Evolutionary conservation across 1,284 basidiomycete species (phyloP).

Genomic region (Lignosus rhinocerotis): DNA sequence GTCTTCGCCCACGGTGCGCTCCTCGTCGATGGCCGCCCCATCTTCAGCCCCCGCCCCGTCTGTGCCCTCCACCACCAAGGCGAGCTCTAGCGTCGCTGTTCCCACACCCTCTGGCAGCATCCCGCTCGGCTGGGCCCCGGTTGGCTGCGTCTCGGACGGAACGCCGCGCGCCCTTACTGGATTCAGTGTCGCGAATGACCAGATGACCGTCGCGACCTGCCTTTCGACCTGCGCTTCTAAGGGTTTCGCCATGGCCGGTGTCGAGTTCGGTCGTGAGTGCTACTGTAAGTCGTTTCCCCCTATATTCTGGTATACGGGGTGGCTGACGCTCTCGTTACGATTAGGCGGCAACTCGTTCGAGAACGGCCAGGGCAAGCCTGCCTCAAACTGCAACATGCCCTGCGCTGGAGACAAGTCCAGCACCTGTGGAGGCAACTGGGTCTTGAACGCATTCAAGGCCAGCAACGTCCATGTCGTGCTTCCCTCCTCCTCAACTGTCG

Average conservation of each 20-base stretch:
- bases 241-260: constrained; percentile 27
- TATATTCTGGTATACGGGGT: not conserved
- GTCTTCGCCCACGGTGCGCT: not conserved
- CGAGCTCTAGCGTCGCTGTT: constrained; percentile 7
- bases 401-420: constrained; percentile 18
- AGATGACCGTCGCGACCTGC: constrained; percentile 18
- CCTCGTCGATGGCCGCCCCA: not conserved
- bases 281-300: constrained; percentile 22
- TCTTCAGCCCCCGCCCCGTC: constrained; percentile 6
- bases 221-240: constrained; percentile 22
- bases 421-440: constrained; percentile 27
- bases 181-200: constrained; percentile 18
- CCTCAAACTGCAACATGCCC: constrained; percentile 23
- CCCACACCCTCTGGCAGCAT: not conserved
- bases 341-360: constrained; percentile 25
- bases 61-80: constrained; percentile 9
- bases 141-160: constrained; percentile 22
- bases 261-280: constrained; percentile 32
- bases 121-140: constrained; percentile 15
- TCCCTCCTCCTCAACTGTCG: constrained; percentile 5
- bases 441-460: constrained; percentile 20
- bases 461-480: constrained; percentile 3
- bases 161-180: constrained; percentile 22
- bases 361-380: constrained; percentile 20
- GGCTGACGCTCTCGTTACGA: not conserved